Percentiles rank a stretch among this genome's conserved stretches.
Evolutionary conservation across 2,329 filamentous ascomycete species (phyloP).

Genomic region (Colletotrichum spinosum): DNA sequence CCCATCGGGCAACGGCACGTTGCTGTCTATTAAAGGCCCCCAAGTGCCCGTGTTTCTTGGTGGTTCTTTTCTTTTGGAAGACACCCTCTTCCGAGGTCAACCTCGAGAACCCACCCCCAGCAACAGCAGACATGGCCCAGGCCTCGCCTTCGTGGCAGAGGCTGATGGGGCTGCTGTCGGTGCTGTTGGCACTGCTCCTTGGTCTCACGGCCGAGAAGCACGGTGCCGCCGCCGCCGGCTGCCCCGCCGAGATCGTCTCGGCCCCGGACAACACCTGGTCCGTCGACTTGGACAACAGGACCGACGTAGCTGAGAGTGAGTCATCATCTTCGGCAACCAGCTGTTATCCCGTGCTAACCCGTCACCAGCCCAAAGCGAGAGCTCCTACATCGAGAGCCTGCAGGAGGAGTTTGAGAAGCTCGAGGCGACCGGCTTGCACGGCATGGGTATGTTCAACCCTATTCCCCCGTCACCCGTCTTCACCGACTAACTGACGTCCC

Average conservation of each 20-base stretch:
- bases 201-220: constrained; percentile 28
- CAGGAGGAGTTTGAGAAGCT: constrained; percentile 17
- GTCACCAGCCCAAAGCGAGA: constrained; percentile 22
- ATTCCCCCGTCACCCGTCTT: too few relatives aligned
- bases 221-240: constrained; percentile 24
- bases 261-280: constrained; percentile 25
- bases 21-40: constrained; percentile 32
- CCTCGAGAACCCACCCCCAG: constrained; percentile 27
- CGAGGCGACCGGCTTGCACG: constrained; percentile 29
- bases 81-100: constrained; percentile 36
- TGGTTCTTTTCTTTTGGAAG: constrained; percentile 19
- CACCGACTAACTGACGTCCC: background rate
- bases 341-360: background rate
- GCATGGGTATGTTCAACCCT: constrained; percentile 9
- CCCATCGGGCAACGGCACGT: background rate
- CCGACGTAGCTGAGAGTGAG: constrained; percentile 33
- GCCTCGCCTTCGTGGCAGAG: constrained; percentile 35
- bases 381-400: constrained; percentile 26
- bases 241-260: constrained; percentile 24
- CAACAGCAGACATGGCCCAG: constrained; percentile 28
- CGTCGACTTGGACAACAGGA: constrained; percentile 30
- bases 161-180: constrained; percentile 34
- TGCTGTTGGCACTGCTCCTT: constrained; percentile 35
- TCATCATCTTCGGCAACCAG: rapidly evolving
- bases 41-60: constrained; percentile 14